Evolutionary conservation across 805 yeast species (phyloP).

Genomic region (Phaffomyces opuntiae): DNA sequence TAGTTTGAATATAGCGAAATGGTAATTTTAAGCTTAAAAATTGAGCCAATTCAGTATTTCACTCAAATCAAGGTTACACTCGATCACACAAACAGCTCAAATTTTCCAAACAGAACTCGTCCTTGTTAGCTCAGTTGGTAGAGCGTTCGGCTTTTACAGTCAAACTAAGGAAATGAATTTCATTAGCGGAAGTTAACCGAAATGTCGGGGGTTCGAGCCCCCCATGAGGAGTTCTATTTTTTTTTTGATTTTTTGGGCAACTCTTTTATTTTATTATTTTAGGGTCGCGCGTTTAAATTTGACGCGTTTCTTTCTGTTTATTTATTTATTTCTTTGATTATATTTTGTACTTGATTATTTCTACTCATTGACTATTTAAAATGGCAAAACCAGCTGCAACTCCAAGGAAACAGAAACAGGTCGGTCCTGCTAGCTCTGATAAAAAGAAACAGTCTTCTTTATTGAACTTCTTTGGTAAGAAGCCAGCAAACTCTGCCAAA

Average conservation of each 20-base stretch:
- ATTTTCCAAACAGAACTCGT: conserved; percentile 5
- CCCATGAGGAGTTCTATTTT: conserved; percentile 2
- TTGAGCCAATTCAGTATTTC: too few species aligned
- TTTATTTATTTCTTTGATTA: too few species aligned
- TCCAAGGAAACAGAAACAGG: background rate
- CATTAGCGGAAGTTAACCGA: too few species aligned
- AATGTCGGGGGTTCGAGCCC: conserved; percentile 1
- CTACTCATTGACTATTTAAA: background rate
- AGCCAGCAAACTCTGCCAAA: background rate
- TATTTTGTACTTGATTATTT: too few species aligned
- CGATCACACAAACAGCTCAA: too few species aligned
- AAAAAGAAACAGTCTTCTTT: conserved; percentile 11
- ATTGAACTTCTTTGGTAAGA: conserved; percentile 12
- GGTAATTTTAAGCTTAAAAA: too few species aligned
- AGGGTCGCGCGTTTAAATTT: too few species aligned
- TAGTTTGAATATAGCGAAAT: too few species aligned
- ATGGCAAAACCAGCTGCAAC: conserved; percentile 1
- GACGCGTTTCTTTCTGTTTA: background rate
- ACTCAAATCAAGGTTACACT: too few species aligned
- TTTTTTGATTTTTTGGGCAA: background rate
- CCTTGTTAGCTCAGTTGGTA: conserved; percentile 7
- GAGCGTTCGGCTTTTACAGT: too few species aligned
- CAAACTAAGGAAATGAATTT: too few species aligned
- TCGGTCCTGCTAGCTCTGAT: background rate
- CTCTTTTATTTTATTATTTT: too few species aligned